phyloP scores from a whole-genome alignment of 2,329 filamentous ascomycete species.

The Ascochyta pisi region DNA sequence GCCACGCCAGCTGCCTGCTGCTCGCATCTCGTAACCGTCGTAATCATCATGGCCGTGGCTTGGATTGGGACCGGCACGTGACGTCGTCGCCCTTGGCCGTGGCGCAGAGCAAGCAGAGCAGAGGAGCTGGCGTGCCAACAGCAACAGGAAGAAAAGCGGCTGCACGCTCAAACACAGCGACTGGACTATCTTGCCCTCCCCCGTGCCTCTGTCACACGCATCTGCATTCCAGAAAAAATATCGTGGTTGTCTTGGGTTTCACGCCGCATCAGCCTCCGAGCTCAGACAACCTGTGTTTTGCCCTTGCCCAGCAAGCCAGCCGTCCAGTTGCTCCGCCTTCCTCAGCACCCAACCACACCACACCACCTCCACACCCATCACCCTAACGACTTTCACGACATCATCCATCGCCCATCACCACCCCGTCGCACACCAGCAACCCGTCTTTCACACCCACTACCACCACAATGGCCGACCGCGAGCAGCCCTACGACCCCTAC shows the following conservation, averaged over 20 bases:
- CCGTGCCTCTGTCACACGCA: conserved; percentile 4
- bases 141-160: not conserved
- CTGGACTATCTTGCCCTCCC: conserved; percentile 1
- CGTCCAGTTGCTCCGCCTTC: conserved; percentile 24
- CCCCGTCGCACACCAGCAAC: conserved; percentile 25
- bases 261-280: conserved; percentile 39
- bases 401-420: conserved; percentile 19
- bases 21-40: conserved; percentile 15
- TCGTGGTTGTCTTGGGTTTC: conserved; percentile 31
- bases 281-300: conserved; percentile 39
- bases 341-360: conserved; percentile 22
- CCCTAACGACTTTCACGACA: conserved; percentile 23
- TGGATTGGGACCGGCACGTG: conserved; percentile 10
- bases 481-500: conserved; percentile 84
- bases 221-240: not conserved
- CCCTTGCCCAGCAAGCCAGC: conserved; percentile 14
- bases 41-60: conserved; percentile 17
- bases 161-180: not conserved
- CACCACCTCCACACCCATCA: conserved; percentile 34
- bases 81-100: conserved; percentile 3
- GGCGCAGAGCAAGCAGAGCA: conserved; percentile 10
- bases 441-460: conserved; percentile 13
- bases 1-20: conserved; percentile 21
- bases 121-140: not conserved
- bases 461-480: conserved; percentile 61